phyloP scores from a whole-genome alignment of 2,329 filamentous ascomycete genomes.

The Waltergamsia citrina region DNA sequence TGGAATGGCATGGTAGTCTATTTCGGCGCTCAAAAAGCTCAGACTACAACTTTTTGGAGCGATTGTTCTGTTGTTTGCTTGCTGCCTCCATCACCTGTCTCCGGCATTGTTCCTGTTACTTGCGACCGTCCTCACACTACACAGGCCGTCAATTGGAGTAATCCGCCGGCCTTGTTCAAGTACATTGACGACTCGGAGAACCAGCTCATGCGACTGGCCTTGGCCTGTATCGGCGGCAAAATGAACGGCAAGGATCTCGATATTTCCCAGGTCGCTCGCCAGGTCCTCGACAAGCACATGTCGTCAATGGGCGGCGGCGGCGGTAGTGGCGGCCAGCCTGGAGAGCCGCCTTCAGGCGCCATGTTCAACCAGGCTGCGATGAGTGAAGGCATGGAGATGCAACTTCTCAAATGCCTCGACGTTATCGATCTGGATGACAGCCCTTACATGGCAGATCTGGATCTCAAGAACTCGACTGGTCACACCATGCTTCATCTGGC shows the following conservation, averaged over 20 bases:
- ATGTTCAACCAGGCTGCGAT: conserved; percentile 25
- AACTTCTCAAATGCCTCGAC: conserved; percentile 66
- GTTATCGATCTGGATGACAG: conserved; percentile 71
- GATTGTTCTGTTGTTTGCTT: conserved; percentile 72
- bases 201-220: conserved; percentile 56
- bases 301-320: conserved; percentile 1
- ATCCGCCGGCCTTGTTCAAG: conserved; percentile 58
- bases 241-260: conserved; percentile 55
- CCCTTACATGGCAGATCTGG: conserved; percentile 55
- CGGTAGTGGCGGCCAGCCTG: conserved; percentile 25
- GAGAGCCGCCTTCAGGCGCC: conserved; percentile 28
- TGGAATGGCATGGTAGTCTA: conserved; percentile 70
- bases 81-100: conserved; percentile 58
- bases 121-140: conserved; percentile 42
- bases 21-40: conserved; percentile 59
- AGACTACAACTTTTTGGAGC: conserved; percentile 74
- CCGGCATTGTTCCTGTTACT: conserved; percentile 62
- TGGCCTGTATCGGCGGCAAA: conserved; percentile 55
- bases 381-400: conserved; percentile 49
- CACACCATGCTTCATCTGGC: conserved; percentile 78
- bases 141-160: conserved; percentile 23
- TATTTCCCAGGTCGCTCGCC: conserved; percentile 50
- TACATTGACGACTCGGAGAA: conserved; percentile 67
- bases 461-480: conserved; percentile 55
- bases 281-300: conserved; percentile 38